A percentile compares a stretch with the other conserved stretches of the same genome.
Conservation (phyloP, 2,329 filamentous ascomycete genomes). For the Arthrinium phaeospermum region DNA sequence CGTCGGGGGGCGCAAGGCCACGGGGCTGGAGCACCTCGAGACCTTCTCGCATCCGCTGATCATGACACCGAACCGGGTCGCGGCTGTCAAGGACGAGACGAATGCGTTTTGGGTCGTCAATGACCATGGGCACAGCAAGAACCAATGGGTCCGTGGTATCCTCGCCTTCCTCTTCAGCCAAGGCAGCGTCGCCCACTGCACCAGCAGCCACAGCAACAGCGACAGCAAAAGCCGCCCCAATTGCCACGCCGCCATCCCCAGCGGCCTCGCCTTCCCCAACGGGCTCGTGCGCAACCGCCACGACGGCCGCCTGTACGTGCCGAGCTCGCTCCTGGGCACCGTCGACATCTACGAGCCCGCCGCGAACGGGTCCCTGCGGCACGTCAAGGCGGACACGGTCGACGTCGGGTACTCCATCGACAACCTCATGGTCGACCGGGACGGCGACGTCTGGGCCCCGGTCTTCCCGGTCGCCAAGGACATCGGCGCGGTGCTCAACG, state of each 20-base stretch:
- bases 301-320: conserved; percentile 40
- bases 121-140: conserved; percentile 31
- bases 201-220: neutral
- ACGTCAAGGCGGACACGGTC: conserved; percentile 27
- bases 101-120: conserved; percentile 35
- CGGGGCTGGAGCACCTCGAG: conserved; percentile 31
- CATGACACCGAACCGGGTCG: conserved; percentile 34
- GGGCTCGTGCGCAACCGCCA: conserved; percentile 33
- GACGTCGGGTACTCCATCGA: conserved; percentile 32
- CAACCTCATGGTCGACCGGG: conserved; percentile 34
- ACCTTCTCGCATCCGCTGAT: conserved; percentile 31
- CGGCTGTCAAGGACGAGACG: conserved; percentile 27
- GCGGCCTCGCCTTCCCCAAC: conserved; percentile 39
- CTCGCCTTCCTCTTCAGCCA: conserved; percentile 32
- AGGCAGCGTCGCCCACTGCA: conserved; percentile 39
- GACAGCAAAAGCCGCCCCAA: neutral
- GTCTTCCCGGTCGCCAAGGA: conserved; percentile 30
- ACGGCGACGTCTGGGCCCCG: conserved; percentile 35
- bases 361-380: conserved; percentile 22
- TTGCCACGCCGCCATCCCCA: conserved; percentile 31
- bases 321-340: conserved; percentile 31
- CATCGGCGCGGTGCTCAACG: conserved; percentile 25
- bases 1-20: conserved; percentile 16
- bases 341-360: conserved; percentile 24
- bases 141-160: conserved; percentile 28